Conservation (phyloP, 2,329 filamentous ascomycete genomes). For the Dactylellina drechsleri region DNA sequence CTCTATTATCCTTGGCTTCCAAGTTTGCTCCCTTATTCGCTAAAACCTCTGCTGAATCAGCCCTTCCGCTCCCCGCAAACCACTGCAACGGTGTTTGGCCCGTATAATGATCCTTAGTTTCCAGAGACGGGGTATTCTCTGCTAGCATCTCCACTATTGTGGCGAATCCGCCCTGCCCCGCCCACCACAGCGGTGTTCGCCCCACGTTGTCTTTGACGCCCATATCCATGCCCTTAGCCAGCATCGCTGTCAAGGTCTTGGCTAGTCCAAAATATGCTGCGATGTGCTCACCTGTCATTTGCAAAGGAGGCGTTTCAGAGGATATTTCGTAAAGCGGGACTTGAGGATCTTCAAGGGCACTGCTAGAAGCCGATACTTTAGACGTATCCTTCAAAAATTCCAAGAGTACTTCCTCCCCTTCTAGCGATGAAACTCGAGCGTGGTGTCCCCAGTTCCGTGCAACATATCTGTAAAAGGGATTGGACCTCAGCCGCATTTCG, state of each 20-base stretch:
- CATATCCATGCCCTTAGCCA: neutral
- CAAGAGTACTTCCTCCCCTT: neutral
- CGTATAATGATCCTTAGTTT: no score
- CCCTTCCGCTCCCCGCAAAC: neutral
- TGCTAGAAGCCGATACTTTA: neutral
- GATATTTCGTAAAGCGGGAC: no score
- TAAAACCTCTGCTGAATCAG: neutral
- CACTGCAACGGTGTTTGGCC: no score
- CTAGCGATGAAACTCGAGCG: neutral
- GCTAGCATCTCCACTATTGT: no score
- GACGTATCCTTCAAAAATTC: neutral
- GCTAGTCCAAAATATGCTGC: slow-evolving; percentile 12
- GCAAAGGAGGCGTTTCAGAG: no score
- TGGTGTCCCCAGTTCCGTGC: slow-evolving; percentile 14
- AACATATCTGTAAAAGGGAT: slow-evolving; percentile 16
- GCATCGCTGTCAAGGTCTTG: neutral
- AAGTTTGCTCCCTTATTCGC: neutral
- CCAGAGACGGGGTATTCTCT: no score
- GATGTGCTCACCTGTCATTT: neutral
- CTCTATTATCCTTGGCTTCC: neutral
- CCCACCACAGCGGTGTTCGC: slow-evolving; percentile 2
- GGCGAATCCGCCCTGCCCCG: neutral
- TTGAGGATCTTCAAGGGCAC: neutral
- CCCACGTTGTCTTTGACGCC: neutral
- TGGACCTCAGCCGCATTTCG: neutral